A percentile compares a stretch with the other conserved stretches of the same genome.
Evolutionary conservation across 495 filamentous ascomycete species (phyloP).

Genomic region (Amniculicola lignicola): DNA sequence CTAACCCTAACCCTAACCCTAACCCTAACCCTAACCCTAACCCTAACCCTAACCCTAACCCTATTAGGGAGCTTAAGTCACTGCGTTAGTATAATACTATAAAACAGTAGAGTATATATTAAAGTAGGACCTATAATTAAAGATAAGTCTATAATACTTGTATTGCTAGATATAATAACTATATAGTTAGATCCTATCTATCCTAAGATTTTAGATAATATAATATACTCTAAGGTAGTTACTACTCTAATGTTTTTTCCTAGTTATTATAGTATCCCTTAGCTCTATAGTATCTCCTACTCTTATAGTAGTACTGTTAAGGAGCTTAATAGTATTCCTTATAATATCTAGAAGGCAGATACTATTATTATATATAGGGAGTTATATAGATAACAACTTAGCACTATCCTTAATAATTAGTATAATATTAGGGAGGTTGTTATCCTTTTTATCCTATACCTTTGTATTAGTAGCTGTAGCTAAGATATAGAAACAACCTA

Average conservation of each 20-base stretch:
- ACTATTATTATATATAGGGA: too few relatives aligned
- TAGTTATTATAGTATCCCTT: background rate
- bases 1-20: too few relatives aligned
- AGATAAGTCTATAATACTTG: constrained; percentile 15
- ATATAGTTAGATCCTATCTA: constrained; percentile 18
- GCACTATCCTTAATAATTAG: too few relatives aligned
- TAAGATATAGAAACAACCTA: too few relatives aligned
- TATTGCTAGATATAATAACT: constrained; percentile 28
- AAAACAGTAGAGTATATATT: background rate
- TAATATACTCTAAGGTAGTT: constrained; percentile 33
- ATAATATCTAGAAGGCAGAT: background rate
- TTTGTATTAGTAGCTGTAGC: too few relatives aligned
- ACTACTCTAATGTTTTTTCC: constrained; percentile 13
- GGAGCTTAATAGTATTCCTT: background rate
- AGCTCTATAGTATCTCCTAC: constrained; percentile 25
- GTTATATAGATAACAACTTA: too few relatives aligned
- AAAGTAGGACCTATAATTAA: constrained; percentile 7
- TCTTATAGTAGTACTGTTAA: background rate
- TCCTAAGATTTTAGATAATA: constrained; percentile 21
- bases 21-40: too few relatives aligned
- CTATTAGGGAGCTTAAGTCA: too few relatives aligned
- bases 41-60: too few relatives aligned
- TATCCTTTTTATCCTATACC: too few relatives aligned
- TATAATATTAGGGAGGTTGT: too few relatives aligned
- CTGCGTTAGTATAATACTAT: too few relatives aligned